These are phyloP conservation scores for Puya raimondii DNA, from an alignment of 176 grass and related monocot species.

Conservation along the genomic window DNA sequence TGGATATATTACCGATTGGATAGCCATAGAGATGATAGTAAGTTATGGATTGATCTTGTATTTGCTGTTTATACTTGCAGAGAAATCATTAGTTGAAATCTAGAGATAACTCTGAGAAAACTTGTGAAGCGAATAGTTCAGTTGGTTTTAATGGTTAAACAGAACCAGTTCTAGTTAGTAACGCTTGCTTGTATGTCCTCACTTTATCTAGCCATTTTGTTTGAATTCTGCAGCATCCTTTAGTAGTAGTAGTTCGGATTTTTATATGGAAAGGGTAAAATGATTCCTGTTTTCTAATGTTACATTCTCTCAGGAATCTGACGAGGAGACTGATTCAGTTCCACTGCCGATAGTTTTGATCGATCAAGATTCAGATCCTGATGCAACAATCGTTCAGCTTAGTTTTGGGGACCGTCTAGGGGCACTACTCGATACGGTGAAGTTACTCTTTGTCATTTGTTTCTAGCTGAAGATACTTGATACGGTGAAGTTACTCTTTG, in stretches of 20 bases:
- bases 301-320: neutral
- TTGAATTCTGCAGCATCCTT: neutral
- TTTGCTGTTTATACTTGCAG: too few species aligned
- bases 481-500: neutral
- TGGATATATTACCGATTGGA: too few species aligned
- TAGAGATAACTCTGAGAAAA: too few species aligned
- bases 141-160: neutral
- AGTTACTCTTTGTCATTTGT: neutral
- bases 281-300: neutral
- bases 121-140: neutral
- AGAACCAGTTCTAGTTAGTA: neutral
- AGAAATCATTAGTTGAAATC: too few species aligned
- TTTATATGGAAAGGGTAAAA: neutral
- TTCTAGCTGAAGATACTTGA: neutral
- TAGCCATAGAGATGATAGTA: too few species aligned
- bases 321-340: conserved; percentile 41
- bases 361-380: conserved; percentile 83
- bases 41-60: too few species aligned
- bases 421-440: conserved; percentile 83
- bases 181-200: neutral
- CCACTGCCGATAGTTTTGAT: conserved; percentile 76
- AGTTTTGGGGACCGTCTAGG: conserved; percentile 94
- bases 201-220: neutral
- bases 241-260: neutral
- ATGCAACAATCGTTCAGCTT: conserved; percentile 82